Evolutionary conservation across 768 basidiomycete species (phyloP), one percentile per base, ranked within the genome.

Genomic region (Scleroderma bovista): DNA sequence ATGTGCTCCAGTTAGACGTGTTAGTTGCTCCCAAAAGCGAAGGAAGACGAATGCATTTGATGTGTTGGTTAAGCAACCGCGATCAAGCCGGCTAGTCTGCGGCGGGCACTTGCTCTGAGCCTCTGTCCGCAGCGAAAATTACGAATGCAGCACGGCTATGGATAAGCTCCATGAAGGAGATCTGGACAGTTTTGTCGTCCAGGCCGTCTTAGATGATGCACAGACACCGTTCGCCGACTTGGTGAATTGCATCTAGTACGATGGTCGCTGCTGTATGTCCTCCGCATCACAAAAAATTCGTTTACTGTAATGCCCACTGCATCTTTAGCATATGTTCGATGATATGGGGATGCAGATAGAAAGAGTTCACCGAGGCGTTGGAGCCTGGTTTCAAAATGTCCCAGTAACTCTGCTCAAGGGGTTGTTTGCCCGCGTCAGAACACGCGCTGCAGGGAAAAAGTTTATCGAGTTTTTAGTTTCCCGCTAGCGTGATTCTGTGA

Each of bases 1-100:
- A 47, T 3, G 34, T 39, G 0, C 1, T 39, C 59, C 61, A 63
- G 3, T 29, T 34, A 3, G 56, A 62, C 44, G 40, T 19, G 17
- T n/a, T 9, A 19, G 20, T 19, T 4, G 39, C 39, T 19, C 23
- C 19, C 39, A 22, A 40, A 23, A 40, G 39, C 20, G 39, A 11
- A 19, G 39, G 19, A 40, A 40, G 39, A 10, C 17, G 39, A 20
- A 40, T 40, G 19, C 12, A 23, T 15, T 24, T 44, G 42, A 23
- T 15, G 20, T 29, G 26, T 23, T 40, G 39, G 23, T 3, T 22
- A 22, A 19, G 29, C 22, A 6, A 12, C 15, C n/a, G 51, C 38
- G 16, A 19, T 31, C 24, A 31, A 10, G 26, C 51, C 48, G 12
- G 39, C 37, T 9, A 52, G 34, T 22, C 47, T 26, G 12, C 31